Conservation (phyloP, 2,329 filamentous ascomycete species). For the Fusarium poae region DNA sequence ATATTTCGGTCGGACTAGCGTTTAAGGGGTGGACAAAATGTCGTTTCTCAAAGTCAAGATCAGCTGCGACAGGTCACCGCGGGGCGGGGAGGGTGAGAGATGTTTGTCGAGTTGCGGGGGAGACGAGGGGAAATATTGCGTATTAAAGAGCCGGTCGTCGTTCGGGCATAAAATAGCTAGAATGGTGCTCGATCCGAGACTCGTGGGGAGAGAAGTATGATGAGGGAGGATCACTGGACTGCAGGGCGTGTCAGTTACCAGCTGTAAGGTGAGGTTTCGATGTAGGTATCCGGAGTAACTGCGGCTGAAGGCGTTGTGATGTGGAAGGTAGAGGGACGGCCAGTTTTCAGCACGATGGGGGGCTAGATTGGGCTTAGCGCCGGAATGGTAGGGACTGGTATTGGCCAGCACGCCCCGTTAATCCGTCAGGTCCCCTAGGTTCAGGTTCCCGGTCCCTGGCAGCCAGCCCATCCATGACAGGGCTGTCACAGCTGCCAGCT, state of each 20-base stretch:
- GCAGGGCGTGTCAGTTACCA: slow-evolving; percentile 41
- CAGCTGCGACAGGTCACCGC: slow-evolving; percentile 41
- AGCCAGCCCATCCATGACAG: slow-evolving; percentile 26
- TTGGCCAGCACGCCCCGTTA: slow-evolving; percentile 6
- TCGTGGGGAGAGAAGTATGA: slow-evolving; percentile 27
- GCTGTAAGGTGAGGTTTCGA: slow-evolving; percentile 46
- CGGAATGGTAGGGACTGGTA: slow-evolving; percentile 23
- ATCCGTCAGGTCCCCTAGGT: background rate
- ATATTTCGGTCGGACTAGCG: slow-evolving; percentile 31
- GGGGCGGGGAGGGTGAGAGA: slow-evolving; percentile 39
- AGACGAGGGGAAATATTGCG: slow-evolving; percentile 17
- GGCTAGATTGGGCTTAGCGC: slow-evolving; percentile 54
- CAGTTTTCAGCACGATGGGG: slow-evolving; percentile 27
- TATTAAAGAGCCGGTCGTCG: slow-evolving; percentile 30
- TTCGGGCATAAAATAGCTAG: slow-evolving; percentile 11
- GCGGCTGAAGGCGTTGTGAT: slow-evolving; percentile 51
- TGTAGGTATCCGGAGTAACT: slow-evolving; percentile 47
- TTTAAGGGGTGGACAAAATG: slow-evolving; percentile 30
- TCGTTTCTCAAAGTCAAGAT: slow-evolving; percentile 25
- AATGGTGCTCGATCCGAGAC: slow-evolving; percentile 29
- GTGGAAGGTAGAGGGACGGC: slow-evolving; percentile 43
- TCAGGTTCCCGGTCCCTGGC: slow-evolving; percentile 25
- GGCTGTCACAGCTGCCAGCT: slow-evolving; percentile 37
- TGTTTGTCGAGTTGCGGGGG: slow-evolving; percentile 22
- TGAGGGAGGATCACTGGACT: slow-evolving; percentile 31